phyloP scores from a whole-genome alignment of 176 grass and related monocot species.

The Melocanna baccifera region DNA sequence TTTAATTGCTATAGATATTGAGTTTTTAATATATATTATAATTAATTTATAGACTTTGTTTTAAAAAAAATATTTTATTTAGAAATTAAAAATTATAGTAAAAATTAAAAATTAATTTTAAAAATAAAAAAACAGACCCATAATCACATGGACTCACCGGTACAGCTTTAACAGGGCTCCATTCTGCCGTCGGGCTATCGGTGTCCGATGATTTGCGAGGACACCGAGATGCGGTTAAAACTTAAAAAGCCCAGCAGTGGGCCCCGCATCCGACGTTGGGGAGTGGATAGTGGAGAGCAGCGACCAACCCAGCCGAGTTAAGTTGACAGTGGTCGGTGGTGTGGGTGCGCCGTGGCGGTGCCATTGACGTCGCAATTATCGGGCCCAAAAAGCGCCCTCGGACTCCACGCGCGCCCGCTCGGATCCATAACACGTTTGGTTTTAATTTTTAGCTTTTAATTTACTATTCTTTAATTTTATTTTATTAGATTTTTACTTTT shows the following conservation, averaged over 20 bases:
- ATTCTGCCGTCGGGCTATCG: background rate
- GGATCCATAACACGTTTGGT: conserved; percentile 23
- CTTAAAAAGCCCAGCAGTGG: background rate
- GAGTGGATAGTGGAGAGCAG: background rate
- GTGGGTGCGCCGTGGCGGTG: background rate
- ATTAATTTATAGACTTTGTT: too few species aligned
- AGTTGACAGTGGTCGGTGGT: background rate
- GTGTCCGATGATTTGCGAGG: background rate
- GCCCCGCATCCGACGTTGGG: background rate
- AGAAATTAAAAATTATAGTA: too few species aligned
- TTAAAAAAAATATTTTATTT: too few species aligned
- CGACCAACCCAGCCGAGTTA: background rate
- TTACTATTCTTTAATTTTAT: too few species aligned
- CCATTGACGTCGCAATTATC: conserved; percentile 48
- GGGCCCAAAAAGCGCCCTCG: conserved; percentile 28
- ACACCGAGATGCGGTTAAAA: background rate
- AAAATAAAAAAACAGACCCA: too few species aligned
- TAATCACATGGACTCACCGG: too few species aligned
- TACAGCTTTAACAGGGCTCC: too few species aligned
- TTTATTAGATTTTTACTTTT: too few species aligned
- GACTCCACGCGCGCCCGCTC: conserved; percentile 18
- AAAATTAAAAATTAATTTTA: too few species aligned
- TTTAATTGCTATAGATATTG: too few species aligned
- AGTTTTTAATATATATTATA: too few species aligned
- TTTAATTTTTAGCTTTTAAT: too few species aligned